phyloP scores from a whole-genome alignment of 129 eudicot genomes.

The Erigeron canadensis region DNA sequence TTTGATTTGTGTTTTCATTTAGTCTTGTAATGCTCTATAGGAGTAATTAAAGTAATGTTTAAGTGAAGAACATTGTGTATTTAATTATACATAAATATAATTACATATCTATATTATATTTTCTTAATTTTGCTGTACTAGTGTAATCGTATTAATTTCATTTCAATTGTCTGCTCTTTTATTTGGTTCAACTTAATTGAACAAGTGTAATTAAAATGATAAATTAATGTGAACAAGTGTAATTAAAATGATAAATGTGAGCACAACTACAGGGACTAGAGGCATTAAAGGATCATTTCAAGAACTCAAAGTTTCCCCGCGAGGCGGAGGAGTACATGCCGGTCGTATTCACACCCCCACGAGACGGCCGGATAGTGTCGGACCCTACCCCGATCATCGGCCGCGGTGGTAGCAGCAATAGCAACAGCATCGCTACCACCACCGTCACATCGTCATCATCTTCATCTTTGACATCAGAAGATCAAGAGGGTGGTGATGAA shows the following conservation, averaged over 20 bases:
- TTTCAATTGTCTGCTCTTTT: too few species aligned
- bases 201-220: too few species aligned
- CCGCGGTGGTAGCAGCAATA: slow-evolving; percentile 19
- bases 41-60: too few species aligned
- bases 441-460: slow-evolving; percentile 17
- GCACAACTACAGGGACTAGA: slow-evolving; percentile 70
- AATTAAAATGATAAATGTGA: not conserved
- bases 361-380: slow-evolving; percentile 60
- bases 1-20: too few species aligned
- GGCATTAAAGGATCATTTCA: slow-evolving; percentile 87
- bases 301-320: slow-evolving; percentile 79
- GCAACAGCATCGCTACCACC: slow-evolving; percentile 16
- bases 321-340: slow-evolving; percentile 84
- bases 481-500: slow-evolving; percentile 6
- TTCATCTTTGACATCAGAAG: not conserved
- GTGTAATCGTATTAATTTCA: too few species aligned
- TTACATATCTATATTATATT: too few species aligned
- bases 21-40: too few species aligned
- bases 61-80: too few species aligned
- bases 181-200: too few species aligned
- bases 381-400: slow-evolving; percentile 53
- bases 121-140: too few species aligned
- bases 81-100: too few species aligned
- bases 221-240: too few species aligned
- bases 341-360: slow-evolving; percentile 70